A percentile compares a stretch with the other conserved stretches of the same genome.
These are phyloP conservation scores for Salix viminalis DNA, from an alignment of 345 rosid genomes.

Conservation along the genomic window DNA sequence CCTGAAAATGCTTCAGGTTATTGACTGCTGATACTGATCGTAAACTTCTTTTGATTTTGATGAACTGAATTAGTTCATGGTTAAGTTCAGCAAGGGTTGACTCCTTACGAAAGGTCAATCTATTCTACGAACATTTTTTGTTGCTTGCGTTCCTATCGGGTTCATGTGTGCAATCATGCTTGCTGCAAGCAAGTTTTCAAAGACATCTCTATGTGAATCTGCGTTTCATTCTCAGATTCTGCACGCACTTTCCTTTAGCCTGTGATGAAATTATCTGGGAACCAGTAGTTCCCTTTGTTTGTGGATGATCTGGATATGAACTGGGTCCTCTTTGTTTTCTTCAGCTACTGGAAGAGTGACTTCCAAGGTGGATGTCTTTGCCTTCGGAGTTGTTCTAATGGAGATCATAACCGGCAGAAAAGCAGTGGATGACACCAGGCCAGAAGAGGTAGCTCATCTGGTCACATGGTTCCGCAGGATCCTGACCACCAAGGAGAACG, in stretches of 20 bases:
- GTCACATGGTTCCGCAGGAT: conserved; percentile 26
- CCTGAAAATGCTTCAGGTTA: neutral
- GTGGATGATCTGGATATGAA: neutral
- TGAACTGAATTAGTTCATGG: neutral
- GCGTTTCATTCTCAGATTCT: neutral
- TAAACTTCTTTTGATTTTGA: neutral
- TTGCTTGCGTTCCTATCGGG: neutral
- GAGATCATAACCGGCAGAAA: conserved; percentile 28
- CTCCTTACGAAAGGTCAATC: too few relatives aligned
- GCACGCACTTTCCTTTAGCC: neutral
- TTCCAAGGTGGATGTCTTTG: conserved; percentile 26
- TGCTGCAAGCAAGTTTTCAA: neutral
- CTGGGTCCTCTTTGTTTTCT: neutral
- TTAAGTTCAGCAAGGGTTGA: neutral
- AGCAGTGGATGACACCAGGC: conserved; percentile 16
- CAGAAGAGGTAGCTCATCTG: conserved; percentile 22
- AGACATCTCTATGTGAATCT: neutral
- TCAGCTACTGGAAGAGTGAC: conserved; percentile 34
- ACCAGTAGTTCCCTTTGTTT: neutral
- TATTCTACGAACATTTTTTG: neutral
- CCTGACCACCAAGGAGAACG: conserved; percentile 16
- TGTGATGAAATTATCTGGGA: neutral
- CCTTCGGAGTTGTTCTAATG: conserved; percentile 27
- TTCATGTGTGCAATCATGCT: neutral
- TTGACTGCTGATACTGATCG: neutral